Evolutionary conservation across 495 filamentous ascomycete species (phyloP), one percentile per base, ranked within the genome.

Genomic region (Podospora pseudopauciseta): DNA sequence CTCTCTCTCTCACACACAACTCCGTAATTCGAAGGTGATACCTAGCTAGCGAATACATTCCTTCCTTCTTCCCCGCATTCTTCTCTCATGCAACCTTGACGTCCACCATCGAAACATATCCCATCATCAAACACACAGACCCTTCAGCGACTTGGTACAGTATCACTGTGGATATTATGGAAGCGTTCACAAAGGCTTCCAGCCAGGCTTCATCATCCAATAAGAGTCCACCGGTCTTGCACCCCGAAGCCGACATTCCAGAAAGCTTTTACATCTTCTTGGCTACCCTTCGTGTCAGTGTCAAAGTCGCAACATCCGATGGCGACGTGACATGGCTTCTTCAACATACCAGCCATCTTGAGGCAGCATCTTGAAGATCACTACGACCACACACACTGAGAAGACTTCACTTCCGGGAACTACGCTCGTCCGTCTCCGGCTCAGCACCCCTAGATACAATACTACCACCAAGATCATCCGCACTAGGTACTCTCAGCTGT

Each of bases 161-260:
- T 64, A 63, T 57, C 19, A 67, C 65, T 53, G 60, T 63, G 65
- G 69, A 67, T 70, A 67, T 67, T 67, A 65, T 73, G 72, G 70
- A 72, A 72, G 61, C 9, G 61, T 74, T 72, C 68, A 65, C 60
- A 19, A 72, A 72, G 60, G 20, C 15, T 72, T 70, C 57, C 23
- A 56, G 9, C 27, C 16, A 20, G 20, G 44, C 59, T 34, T 60
- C 60, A 26, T 56, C 65, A 34, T 34, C 65, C 65, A 64, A 64
- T 60, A 61, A 59, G 55, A 53, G 34, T 4, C 66, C 20, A 20
- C 53, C 64, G 59, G 55, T 11, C 16, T 56, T 39, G 54, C 15
- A 63, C 16, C 15, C 23, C 65, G 58, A 63, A 65, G 58, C 57
- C 63, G 63, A 58, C 57, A 56, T 56, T 20, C 44, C 20, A 65